These are phyloP conservation scores for Fusarium sp. DNA, from an alignment of 2,329 filamentous ascomycete genomes.

Conservation along the genomic window DNA sequence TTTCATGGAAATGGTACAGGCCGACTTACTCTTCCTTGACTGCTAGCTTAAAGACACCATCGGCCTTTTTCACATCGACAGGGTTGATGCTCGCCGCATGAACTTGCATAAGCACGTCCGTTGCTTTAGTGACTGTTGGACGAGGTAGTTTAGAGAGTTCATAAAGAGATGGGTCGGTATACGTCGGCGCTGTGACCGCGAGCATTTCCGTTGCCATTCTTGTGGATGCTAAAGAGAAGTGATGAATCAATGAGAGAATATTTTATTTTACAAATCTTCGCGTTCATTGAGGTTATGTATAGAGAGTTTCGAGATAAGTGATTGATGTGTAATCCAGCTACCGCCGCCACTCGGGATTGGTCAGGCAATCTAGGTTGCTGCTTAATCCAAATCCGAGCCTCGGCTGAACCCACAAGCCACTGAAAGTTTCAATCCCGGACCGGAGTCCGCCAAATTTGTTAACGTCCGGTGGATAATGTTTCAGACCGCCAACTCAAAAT, in stretches of 20 bases:
- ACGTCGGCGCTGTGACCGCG: not conserved
- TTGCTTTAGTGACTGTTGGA: not conserved
- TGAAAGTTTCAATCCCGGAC: not conserved
- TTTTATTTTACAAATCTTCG: rapidly evolving
- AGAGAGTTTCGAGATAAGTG: not conserved
- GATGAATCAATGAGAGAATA: not conserved
- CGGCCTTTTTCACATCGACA: not conserved
- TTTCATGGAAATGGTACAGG: too few species aligned
- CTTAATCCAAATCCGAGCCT: not conserved
- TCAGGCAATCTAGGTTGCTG: too few species aligned
- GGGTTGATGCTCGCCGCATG: not conserved
- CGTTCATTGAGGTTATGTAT: not conserved
- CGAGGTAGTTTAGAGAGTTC: rapidly evolving
- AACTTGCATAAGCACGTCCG: not conserved
- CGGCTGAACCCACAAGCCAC: not conserved
- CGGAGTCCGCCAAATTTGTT: too few species aligned
- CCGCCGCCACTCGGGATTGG: not conserved
- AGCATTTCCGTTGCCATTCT: not conserved
- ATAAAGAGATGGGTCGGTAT: not conserved
- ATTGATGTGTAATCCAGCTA: too few species aligned
- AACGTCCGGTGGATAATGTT: too few species aligned
- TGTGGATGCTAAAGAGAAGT: not conserved
- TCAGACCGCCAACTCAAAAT: too few species aligned
- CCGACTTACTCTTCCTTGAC: not conserved
- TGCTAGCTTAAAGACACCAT: not conserved